A percentile compares a stretch with the other conserved stretches of the same genome.
phyloP scores from a whole-genome alignment of 2,329 filamentous ascomycete species.

The Ceratocystis albifundus region DNA sequence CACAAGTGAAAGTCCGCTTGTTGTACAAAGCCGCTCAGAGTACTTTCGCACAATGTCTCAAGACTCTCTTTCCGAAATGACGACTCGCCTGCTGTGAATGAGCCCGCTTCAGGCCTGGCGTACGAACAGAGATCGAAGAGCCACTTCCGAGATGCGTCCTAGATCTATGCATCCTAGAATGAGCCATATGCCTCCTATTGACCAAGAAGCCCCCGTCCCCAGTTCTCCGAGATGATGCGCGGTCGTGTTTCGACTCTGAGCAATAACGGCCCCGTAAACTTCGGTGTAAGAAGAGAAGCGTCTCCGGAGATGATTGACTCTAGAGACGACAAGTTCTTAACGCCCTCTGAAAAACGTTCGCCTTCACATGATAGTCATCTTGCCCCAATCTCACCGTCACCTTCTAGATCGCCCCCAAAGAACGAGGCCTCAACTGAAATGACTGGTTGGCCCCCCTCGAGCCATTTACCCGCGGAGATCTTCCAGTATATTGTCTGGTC shows the following conservation, averaged over 20 bases:
- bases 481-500: slow-evolving; percentile 51
- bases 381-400: slow-evolving; percentile 34
- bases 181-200: slow-evolving; percentile 47
- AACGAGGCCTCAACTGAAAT: slow-evolving; percentile 16
- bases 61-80: slow-evolving; percentile 38
- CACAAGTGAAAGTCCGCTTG: slow-evolving; percentile 68
- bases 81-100: slow-evolving; percentile 24
- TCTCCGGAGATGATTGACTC: slow-evolving; percentile 38
- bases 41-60: slow-evolving; percentile 68
- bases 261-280: slow-evolving; percentile 27
- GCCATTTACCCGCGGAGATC: slow-evolving; percentile 41
- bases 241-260: slow-evolving; percentile 14
- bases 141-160: slow-evolving; percentile 47
- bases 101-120: slow-evolving; percentile 32
- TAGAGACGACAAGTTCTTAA: slow-evolving; percentile 34
- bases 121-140: slow-evolving; percentile 48
- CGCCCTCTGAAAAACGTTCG: slow-evolving; percentile 47
- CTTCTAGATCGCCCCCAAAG: slow-evolving; percentile 15
- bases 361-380: slow-evolving; percentile 33
- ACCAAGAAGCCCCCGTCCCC: slow-evolving; percentile 25
- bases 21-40: slow-evolving; percentile 61
- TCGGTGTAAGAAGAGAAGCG: slow-evolving; percentile 46
- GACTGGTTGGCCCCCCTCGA: slow-evolving; percentile 40
- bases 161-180: slow-evolving; percentile 65
- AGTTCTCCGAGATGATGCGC: slow-evolving; percentile 22